A percentile compares a stretch with the other conserved stretches of the same genome.
Evolutionary conservation across 768 basidiomycete genomes (phyloP).

Genomic region (Suillus paluster): DNA sequence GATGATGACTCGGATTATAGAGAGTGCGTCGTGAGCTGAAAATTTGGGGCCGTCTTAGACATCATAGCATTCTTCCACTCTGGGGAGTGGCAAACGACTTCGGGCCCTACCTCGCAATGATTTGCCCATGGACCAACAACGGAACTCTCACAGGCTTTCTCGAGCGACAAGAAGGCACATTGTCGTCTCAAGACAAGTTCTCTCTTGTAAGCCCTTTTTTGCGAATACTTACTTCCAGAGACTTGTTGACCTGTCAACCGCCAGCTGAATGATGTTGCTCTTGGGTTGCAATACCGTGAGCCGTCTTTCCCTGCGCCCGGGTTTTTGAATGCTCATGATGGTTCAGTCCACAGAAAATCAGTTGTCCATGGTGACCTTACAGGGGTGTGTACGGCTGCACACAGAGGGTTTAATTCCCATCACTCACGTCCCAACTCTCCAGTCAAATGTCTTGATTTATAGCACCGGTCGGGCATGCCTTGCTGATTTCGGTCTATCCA

Average conservation of each 20-base stretch:
- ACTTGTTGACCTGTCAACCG: background rate
- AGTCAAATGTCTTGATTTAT: slow-evolving; percentile 50
- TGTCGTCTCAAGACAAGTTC: slow-evolving; percentile 16
- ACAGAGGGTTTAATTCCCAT: background rate
- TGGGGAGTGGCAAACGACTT: slow-evolving; percentile 22
- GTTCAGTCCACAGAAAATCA: slow-evolving; percentile 5
- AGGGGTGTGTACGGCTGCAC: background rate
- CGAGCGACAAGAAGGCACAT: slow-evolving; percentile 2
- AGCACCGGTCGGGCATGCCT: slow-evolving; percentile 44
- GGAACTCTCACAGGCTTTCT: slow-evolving; percentile 20
- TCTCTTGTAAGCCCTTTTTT: slow-evolving; percentile 17
- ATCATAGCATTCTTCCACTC: slow-evolving; percentile 25
- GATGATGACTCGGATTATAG: slow-evolving; percentile 11
- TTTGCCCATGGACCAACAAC: slow-evolving; percentile 25
- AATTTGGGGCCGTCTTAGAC: slow-evolving; percentile 25
- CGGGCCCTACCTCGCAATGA: slow-evolving; percentile 25
- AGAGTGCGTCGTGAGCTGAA: slow-evolving; percentile 23
- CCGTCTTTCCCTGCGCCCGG: background rate
- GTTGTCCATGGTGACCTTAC: slow-evolving; percentile 13
- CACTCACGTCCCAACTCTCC: background rate
- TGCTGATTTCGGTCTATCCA: slow-evolving; percentile 51
- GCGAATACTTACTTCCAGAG: background rate
- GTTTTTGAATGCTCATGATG: background rate
- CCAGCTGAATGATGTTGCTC: background rate
- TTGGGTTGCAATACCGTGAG: background rate